These are phyloP conservation scores for Rhododendron ovatum DNA, from an alignment of 148 eudicot species.

Conservation along the genomic window DNA sequence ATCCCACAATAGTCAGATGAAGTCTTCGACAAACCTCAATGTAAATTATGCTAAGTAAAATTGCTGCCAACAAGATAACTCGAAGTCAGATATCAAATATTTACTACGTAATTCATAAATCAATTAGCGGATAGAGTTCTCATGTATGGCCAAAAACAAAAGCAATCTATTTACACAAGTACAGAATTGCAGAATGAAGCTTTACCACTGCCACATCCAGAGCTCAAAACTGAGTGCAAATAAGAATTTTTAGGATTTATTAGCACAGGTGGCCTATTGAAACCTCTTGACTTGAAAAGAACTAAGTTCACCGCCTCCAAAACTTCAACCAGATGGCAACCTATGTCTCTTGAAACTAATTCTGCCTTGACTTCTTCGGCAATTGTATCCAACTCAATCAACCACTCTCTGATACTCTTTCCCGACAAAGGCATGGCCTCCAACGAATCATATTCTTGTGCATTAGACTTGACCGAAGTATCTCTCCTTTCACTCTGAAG, in stretches of 20 bases:
- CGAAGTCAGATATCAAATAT: constrained; percentile 15
- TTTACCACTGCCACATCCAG: constrained; percentile 75
- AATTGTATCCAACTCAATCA: constrained; percentile 68
- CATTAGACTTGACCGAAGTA: constrained; percentile 18
- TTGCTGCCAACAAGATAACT: constrained; percentile 50
- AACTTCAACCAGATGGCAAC: constrained; percentile 81
- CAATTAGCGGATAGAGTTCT: background rate
- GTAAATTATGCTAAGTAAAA: constrained; percentile 78
- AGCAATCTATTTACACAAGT: background rate
- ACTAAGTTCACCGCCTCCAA: constrained; percentile 88
- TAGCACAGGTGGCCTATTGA: constrained; percentile 62
- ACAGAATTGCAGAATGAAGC: constrained; percentile 5
- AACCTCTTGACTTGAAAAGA: constrained; percentile 68
- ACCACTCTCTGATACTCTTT: constrained; percentile 69
- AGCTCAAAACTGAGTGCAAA: constrained; percentile 70
- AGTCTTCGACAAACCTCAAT: constrained; percentile 92
- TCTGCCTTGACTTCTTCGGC: constrained; percentile 82
- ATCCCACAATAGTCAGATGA: constrained; percentile 82
- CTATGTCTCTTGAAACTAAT: constrained; percentile 77
- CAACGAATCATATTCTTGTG: constrained; percentile 40
- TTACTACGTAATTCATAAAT: background rate
- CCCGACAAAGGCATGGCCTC: constrained; percentile 64
- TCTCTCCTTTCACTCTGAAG: constrained; percentile 53
- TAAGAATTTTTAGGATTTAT: constrained; percentile 74
- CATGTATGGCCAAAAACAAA: background rate